Conservation (phyloP, 139 green algal species). For the Zygnema circumcarinatum region DNA sequence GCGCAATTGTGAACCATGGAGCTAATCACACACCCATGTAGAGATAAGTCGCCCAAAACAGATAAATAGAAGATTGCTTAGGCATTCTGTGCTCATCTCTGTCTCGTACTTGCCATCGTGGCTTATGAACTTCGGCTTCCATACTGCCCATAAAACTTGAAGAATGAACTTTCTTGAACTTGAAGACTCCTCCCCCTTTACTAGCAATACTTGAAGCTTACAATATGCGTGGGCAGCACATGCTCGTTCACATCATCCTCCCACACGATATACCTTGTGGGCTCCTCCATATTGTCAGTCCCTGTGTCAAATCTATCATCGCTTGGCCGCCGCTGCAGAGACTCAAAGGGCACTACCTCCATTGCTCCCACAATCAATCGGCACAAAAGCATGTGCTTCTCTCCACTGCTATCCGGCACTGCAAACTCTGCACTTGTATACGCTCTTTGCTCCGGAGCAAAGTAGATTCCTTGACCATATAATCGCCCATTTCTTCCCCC, state of each 20-base stretch:
- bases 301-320: conserved; percentile 40
- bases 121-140: no score
- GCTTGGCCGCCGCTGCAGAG: conserved; percentile 16
- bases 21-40: no score
- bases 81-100: no score
- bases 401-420: conserved; percentile 15
- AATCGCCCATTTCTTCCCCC: conserved; percentile 29
- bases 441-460: conserved; percentile 38
- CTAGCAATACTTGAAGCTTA: conserved; percentile 55
- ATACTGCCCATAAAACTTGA: no score
- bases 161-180: no score
- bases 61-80: no score
- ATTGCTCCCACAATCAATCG: conserved; percentile 41
- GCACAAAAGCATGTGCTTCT: conserved; percentile 55
- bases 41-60: no score
- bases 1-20: no score
- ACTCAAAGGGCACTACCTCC: conserved; percentile 51
- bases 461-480: conserved; percentile 52
- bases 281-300: conserved; percentile 47
- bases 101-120: no score
- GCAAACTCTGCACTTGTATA: conserved; percentile 59
- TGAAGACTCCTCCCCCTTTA: not conserved
- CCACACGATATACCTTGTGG: conserved; percentile 53
- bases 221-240: conserved; percentile 45
- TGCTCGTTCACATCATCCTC: conserved; percentile 43